Evolutionary conservation across 2,329 filamentous ascomycete species (phyloP).

Genomic region (Thermochaetoides dissita): DNA sequence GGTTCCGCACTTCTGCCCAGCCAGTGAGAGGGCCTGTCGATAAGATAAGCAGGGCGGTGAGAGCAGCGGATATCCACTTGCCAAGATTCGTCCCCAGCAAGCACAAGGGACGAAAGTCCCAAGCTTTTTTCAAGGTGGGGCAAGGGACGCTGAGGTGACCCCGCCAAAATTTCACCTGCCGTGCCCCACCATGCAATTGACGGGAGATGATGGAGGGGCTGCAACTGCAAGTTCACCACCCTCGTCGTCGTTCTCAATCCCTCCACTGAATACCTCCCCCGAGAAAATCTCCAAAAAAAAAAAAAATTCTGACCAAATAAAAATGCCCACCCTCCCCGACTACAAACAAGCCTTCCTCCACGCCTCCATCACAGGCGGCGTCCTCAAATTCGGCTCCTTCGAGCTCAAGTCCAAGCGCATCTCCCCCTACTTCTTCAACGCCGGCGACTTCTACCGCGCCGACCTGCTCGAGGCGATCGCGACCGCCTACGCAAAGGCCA

Average conservation of each 20-base stretch:
- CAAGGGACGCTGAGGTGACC: no score
- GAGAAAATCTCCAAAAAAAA: no score
- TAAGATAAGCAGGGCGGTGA: constrained; percentile 15
- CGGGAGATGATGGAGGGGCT: no score
- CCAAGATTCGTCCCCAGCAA: neutral
- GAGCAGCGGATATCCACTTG: neutral
- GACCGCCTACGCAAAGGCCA: constrained; percentile 62
- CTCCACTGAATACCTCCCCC: neutral
- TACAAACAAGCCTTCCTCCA: constrained; percentile 64
- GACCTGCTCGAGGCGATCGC: constrained; percentile 65
- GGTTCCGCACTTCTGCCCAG: neutral
- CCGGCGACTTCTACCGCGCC: constrained; percentile 75
- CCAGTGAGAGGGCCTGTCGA: constrained; percentile 9
- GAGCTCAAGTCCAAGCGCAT: constrained; percentile 82
- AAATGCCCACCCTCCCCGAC: constrained; percentile 27
- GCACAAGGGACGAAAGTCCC: no score
- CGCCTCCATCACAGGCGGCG: constrained; percentile 51
- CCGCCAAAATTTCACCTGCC: no score
- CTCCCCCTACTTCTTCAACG: constrained; percentile 98
- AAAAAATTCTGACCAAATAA: neutral
- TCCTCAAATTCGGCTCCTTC: constrained; percentile 71
- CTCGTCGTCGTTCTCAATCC: no score
- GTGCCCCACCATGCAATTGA: no score
- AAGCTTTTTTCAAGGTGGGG: no score
- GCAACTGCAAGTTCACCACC: no score